Evolutionary conservation across 2,329 filamentous ascomycete genomes (phyloP).

Genomic region (Periconia macrospinosa): DNA sequence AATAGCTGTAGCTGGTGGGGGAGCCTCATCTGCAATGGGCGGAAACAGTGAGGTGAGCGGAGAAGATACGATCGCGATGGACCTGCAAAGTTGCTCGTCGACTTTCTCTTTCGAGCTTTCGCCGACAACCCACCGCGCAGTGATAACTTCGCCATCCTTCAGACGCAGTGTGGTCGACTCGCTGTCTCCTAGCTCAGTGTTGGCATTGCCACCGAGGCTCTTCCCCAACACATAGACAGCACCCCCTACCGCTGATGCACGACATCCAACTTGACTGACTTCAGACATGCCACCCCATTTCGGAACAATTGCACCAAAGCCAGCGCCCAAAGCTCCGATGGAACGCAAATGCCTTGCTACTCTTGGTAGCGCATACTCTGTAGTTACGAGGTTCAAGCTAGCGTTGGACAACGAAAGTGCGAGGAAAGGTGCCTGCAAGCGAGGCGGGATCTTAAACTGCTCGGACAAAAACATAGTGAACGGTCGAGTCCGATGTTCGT

Average conservation of each 20-base stretch:
- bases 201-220: conserved; percentile 51
- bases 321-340: conserved; percentile 83
- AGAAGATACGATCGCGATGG: conserved; percentile 71
- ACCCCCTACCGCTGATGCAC: conserved; percentile 87
- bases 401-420: conserved; percentile 77
- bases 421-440: conserved; percentile 65
- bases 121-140: conserved; percentile 57
- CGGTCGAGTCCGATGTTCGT: conserved; percentile 55
- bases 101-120: conserved; percentile 27
- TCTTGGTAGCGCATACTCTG: conserved; percentile 69
- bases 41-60: conserved; percentile 69
- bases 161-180: conserved; percentile 52
- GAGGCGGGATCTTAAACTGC: conserved; percentile 59
- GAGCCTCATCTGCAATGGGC: conserved; percentile 71
- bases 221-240: conserved; percentile 85
- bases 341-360: conserved; percentile 82
- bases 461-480: conserved; percentile 62
- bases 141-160: conserved; percentile 61
- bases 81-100: conserved; percentile 52
- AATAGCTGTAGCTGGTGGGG: conserved; percentile 72
- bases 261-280: conserved; percentile 86
- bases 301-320: conserved; percentile 85
- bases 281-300: conserved; percentile 93
- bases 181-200: conserved; percentile 5
- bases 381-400: conserved; percentile 55